These are phyloP conservation scores for Mrakia blollopis DNA, from an alignment of 768 basidiomycete genomes.

Conservation along the genomic window DNA sequence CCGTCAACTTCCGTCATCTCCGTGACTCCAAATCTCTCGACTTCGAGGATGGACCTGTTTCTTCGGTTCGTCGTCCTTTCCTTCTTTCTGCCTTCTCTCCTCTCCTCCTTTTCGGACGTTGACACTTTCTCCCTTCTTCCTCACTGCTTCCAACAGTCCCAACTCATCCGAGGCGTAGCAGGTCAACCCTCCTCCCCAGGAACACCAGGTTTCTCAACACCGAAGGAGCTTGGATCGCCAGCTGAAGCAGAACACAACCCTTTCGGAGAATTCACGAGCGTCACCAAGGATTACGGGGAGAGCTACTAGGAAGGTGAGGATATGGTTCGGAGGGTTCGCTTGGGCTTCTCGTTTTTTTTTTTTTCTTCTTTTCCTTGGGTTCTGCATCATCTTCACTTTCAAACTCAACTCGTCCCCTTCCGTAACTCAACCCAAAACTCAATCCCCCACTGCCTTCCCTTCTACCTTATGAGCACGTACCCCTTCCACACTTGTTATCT, in stretches of 20 bases:
- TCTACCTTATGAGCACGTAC: not conserved
- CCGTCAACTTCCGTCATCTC: constrained; percentile 81
- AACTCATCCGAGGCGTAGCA: constrained; percentile 45
- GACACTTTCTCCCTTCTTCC: not conserved
- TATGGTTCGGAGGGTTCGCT: not conserved
- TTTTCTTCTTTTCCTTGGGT: too few species aligned
- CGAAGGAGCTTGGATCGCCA: constrained; percentile 39
- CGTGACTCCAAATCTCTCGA: constrained; percentile 89
- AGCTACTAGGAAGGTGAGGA: not conserved
- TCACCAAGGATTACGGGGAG: constrained; percentile 51
- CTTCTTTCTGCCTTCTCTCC: constrained; percentile 39
- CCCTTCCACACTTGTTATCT: too few species aligned
- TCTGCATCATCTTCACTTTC: not conserved
- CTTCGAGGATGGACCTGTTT: constrained; percentile 54
- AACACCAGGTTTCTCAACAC: constrained; percentile 42
- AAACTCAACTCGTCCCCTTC: too few species aligned
- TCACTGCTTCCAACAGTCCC: constrained; percentile 39
- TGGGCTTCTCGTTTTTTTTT: not conserved
- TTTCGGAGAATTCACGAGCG: constrained; percentile 83
- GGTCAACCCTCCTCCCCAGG: constrained; percentile 41
- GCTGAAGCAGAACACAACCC: constrained; percentile 55
- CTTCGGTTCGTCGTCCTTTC: constrained; percentile 37
- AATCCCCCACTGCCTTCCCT: not conserved
- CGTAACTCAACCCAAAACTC: not conserved
- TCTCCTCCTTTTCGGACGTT: not conserved